Conservation (phyloP, 768 basidiomycete genomes). For the Tylopilus felleus region DNA sequence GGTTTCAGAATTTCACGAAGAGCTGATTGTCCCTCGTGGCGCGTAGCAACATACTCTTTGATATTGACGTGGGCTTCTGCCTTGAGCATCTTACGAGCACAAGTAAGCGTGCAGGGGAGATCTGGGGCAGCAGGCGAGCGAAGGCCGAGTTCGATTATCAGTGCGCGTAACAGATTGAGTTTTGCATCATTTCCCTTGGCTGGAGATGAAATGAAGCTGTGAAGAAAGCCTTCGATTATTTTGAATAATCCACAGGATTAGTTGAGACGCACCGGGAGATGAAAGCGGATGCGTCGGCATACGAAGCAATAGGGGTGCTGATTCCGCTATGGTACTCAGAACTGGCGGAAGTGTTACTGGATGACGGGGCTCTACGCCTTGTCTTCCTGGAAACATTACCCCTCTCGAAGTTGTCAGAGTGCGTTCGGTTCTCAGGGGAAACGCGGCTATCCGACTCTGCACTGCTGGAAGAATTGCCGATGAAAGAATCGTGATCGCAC, state of each 20-base stretch:
- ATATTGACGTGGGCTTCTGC: conserved; percentile 67
- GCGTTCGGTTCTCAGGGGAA: background rate
- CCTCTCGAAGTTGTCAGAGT: background rate
- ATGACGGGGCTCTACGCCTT: background rate
- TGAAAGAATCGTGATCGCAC: background rate
- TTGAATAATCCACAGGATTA: background rate
- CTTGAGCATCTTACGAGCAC: conserved; percentile 68
- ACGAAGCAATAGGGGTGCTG: conserved; percentile 18
- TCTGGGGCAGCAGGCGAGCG: conserved; percentile 38
- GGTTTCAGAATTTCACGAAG: conserved; percentile 61
- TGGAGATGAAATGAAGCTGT: conserved; percentile 25
- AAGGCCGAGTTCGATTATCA: conserved; percentile 77
- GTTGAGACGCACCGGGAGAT: conserved; percentile 24
- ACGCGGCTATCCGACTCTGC: conserved; percentile 5
- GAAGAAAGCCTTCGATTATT: background rate
- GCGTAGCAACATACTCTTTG: conserved; percentile 65
- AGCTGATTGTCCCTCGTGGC: conserved; percentile 59
- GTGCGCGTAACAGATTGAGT: conserved; percentile 64
- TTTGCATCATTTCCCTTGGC: conserved; percentile 23
- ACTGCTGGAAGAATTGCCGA: conserved; percentile 3
- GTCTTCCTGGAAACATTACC: background rate
- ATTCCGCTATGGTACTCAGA: conserved; percentile 9
- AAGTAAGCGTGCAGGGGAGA: conserved; percentile 57
- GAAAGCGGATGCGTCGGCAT: conserved; percentile 25
- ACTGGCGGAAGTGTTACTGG: conserved; percentile 1